Base-by-base conservation (phyloP, 257 asterid genomes). In the Osmanthus fragrans region DNA sequence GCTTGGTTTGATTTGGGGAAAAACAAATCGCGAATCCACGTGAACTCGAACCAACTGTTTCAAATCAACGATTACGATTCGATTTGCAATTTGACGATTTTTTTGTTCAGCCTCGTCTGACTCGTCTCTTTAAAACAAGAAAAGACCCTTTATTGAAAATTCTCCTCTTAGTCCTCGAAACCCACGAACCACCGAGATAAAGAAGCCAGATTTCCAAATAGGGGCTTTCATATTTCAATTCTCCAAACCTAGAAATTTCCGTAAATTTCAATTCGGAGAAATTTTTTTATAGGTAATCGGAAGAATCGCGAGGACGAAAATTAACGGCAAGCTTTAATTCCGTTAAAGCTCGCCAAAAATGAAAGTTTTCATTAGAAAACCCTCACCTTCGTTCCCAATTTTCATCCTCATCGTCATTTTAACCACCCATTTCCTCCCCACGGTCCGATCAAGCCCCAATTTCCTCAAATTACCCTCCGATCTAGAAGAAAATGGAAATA, bases 401-500 rank as follows among this genome's bases (percentile, higher is more conserved):
- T 47, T 82, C 78, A 69, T 85, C 83, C 37, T 83, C 58, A 21
- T 78, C 85, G 56, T 85, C 73, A 70, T 87, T 56, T 37, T 85
- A 67, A 10, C 87, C 70, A 21, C 81, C 70, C 39, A 79, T 58
- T 75, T 87, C 25, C 80, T 86, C 32, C 80, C 89, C 65, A 65
- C 90, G 79, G 92, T 81, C 78, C 84, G 82, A 82, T 89, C 94
- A 37, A 83, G 81, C 33, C 71, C 84, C 13, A 73, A 78, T 70
- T 71, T 84, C 63, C 85, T 92, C 69, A 45, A 79, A 45, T 79
- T 87, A 7, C 96, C 93, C 15, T 90, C 88, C 15, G 90, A 86
- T 70, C 87, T 18, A 15, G 70, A 12, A 23, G 86, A 80, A 32
- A 77, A 64, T 18, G 84, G 21, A 29, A 78, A 85, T 73, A 58